Percentiles rank a stretch among this genome's conserved stretches.
Conservation (phyloP, 2,329 filamentous ascomycete genomes). For the Chaetomium sp. region DNA sequence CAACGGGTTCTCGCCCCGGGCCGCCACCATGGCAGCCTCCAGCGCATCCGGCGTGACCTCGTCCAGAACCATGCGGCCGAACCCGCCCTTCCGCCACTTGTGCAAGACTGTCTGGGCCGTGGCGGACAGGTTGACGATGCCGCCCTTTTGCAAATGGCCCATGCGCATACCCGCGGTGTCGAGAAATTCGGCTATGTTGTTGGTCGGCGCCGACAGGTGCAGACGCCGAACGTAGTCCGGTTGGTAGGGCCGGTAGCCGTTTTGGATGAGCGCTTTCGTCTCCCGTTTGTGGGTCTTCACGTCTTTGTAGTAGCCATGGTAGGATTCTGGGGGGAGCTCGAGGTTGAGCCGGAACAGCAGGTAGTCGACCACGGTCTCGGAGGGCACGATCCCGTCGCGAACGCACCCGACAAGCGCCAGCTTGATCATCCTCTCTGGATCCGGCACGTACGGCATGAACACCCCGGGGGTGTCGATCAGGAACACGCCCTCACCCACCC, state of each 20-base stretch:
- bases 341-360: conserved; percentile 78
- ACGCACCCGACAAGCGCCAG: conserved; percentile 87
- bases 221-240: conserved; percentile 39
- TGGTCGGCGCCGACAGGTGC: conserved; percentile 63
- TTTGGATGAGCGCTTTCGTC: too few species aligned
- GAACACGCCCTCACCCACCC: conserved; percentile 60
- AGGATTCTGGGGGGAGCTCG: neutral
- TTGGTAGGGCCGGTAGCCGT: too few species aligned
- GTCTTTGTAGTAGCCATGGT: too few species aligned
- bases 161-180: conserved; percentile 63
- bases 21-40: conserved; percentile 39
- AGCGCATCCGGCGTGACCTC: conserved; percentile 58
- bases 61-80: conserved; percentile 77
- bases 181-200: conserved; percentile 72
- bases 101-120: conserved; percentile 76
- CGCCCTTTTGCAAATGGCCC: conserved; percentile 69
- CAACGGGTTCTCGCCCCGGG: conserved; percentile 39
- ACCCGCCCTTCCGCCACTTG: conserved; percentile 68
- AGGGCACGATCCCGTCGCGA: conserved; percentile 77
- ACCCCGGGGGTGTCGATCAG: conserved; percentile 90
- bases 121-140: conserved; percentile 60
- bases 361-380: conserved; percentile 79
- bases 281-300: too few species aligned
- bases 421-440: conserved; percentile 87
- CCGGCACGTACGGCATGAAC: conserved; percentile 84